Evolutionary conservation across 208 protist genomes (phyloP), one percentile per base, ranked within the genome.

Genomic region (Sergeia podlipaevii): DNA sequence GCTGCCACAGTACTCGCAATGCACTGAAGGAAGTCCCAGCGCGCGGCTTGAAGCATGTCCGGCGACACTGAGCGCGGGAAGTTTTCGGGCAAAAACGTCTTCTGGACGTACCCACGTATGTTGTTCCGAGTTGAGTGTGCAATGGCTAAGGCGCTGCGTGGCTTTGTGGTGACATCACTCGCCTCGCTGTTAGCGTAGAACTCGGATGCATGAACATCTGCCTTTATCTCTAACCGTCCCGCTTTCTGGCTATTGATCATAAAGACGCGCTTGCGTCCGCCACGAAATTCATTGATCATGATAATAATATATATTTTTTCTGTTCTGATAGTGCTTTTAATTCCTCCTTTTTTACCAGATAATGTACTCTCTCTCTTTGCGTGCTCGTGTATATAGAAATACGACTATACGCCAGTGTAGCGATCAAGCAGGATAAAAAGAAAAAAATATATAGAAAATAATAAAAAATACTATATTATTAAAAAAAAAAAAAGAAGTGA

Each of bases 41-140:
- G 11, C 4, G 70, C 70, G 38, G 68, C 63, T 2, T 47, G 23
- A 28, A 71, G 41, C n/a, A 74, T 51, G 45, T 89, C 80, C 3
- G 70, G 54, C 21, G 73, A 77, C 8, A 89, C 77, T 21, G 64
- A 71, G 65, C 65, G 52, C 4, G 83, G 83, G 49, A 85, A 91
- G 24, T 80, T 75, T 13, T 67, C 52, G 3, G 80, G 80, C 20
- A 88, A 59, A 21, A 88, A 78, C 18, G 82, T 36, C 44, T 30
- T 18, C 23, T 29, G 6, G 32, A 45, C 6, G 32, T 47, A 47
- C 10, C 11, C 10, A 11, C 42, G 15, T n/a, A n/a, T n/a, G n/a
- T n/a, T n/a, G n/a, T n/a, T n/a, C n/a, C n/a, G n/a, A n/a, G n/a
- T n/a, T n/a, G n/a, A n/a, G n/a, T n/a, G n/a, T n/a, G n/a, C n/a